These are phyloP conservation scores for Hebeloma cylindrosporum DNA, from an alignment of 768 basidiomycete species.

Conservation along the genomic window DNA sequence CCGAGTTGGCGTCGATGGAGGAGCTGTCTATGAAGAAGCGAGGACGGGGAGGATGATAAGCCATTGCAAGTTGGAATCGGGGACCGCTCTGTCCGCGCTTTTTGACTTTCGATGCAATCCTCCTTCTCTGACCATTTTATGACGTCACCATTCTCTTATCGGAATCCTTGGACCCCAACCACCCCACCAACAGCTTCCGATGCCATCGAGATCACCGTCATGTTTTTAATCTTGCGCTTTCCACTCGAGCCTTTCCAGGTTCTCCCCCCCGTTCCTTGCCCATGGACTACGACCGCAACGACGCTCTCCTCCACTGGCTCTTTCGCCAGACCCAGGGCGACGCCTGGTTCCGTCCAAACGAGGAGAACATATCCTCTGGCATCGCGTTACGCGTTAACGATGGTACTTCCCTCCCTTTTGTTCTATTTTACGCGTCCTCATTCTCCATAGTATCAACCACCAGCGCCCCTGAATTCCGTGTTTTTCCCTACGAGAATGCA, in stretches of 20 bases:
- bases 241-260: slow-evolving; percentile 14
- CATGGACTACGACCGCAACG: slow-evolving; percentile 79
- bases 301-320: slow-evolving; percentile 78
- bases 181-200: slow-evolving; percentile 9
- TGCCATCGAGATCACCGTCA: neutral
- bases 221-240: slow-evolving; percentile 8
- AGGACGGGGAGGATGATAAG: slow-evolving; percentile 25
- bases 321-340: slow-evolving; percentile 80
- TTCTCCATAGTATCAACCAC: neutral
- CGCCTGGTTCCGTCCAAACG: slow-evolving; percentile 80
- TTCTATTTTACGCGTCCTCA: neutral
- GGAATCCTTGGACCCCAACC: slow-evolving; percentile 6
- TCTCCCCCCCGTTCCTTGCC: slow-evolving; percentile 3
- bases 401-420: slow-evolving; percentile 38
- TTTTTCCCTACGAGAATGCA: slow-evolving; percentile 81
- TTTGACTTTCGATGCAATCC: neutral
- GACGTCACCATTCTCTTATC: slow-evolving; percentile 16
- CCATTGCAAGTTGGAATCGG: slow-evolving; percentile 13
- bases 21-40: slow-evolving; percentile 23
- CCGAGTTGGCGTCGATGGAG: slow-evolving; percentile 6
- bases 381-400: slow-evolving; percentile 59
- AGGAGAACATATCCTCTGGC: slow-evolving; percentile 70
- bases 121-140: neutral
- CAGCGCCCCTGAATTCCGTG: slow-evolving; percentile 54
- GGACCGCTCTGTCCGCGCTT: neutral